Conservation (phyloP, 805 yeast species). For the Metschnikowia picachoensis region DNA sequence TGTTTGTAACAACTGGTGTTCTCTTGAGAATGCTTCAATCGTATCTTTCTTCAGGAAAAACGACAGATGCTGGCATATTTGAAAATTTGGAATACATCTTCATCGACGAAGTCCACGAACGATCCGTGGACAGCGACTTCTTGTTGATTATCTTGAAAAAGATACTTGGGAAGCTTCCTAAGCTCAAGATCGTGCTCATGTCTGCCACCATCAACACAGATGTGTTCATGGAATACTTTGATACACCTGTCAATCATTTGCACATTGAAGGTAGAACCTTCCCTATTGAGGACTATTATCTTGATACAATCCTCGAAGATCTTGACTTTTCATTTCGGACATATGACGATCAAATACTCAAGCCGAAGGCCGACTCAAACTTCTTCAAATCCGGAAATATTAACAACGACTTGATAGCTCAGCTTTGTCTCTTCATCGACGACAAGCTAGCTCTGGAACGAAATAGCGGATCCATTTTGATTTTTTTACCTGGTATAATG, state of each 20-base stretch:
- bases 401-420: conserved; percentile 68
- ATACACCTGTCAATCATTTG: conserved; percentile 49
- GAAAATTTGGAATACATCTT: conserved; percentile 64
- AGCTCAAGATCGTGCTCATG: conserved; percentile 75
- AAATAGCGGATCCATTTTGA: conserved; percentile 68
- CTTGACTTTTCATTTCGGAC: conserved; percentile 52
- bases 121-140: conserved; percentile 88
- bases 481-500: conserved; percentile 87
- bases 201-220: conserved; percentile 85
- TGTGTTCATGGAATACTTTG: conserved; percentile 65
- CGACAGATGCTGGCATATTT: conserved; percentile 30
- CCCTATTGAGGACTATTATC: conserved; percentile 75
- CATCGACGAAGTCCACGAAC: conserved; percentile 95
- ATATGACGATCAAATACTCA: conserved; percentile 38
- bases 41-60: conserved; percentile 26
- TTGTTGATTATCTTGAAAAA: conserved; percentile 71
- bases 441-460: conserved; percentile 35
- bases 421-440: conserved; percentile 54
- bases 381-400: conserved; percentile 65
- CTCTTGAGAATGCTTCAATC: conserved; percentile 78
- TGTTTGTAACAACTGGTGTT: conserved; percentile 92
- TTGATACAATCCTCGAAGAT: conserved; percentile 59
- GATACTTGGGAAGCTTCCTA: conserved; percentile 46
- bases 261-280: conserved; percentile 93
- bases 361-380: conserved; percentile 60